Base-by-base conservation (phyloP, 1,284 basidiomycete genomes). In the Marasmius tenuissimus region DNA sequence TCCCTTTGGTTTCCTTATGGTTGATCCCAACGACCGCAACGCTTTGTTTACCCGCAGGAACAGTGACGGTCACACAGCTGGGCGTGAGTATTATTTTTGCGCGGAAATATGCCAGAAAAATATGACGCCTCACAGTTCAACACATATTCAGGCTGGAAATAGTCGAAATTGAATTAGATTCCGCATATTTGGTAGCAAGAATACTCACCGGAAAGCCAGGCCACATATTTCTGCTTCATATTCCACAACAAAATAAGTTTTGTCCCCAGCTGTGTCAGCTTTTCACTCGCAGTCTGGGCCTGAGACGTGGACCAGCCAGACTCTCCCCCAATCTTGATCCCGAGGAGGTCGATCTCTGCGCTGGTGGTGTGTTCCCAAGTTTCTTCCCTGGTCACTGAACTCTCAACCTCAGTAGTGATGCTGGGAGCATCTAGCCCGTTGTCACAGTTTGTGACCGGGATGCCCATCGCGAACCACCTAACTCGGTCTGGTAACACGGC, bases 261-360 rank as follows among this genome's bases (percentile, higher is more conserved):
- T n/a, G n/a, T n/a, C n/a, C n/a, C n/a, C n/a, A n/a, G n/a, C n/a
- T n/a, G n/a, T n/a, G n/a, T n/a, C n/a, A n/a, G n/a, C n/a, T n/a
- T n/a, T 37, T 55, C 34, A 37, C 53, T 4, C n/a, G 37, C 53
- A 4, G 38, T 55, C n/a, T 38, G 22, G 10, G 53, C 37, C 16
- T 38, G 9, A 4, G 53, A 14, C 35, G 12, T 33, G n/a, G 10
- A 6, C 54, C 54, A 56, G 20, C 54, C 37, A 8, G 38, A 14
- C 20, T 56, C 54, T 10, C 53, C 53, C 7, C 53, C 53, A 27
- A 55, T 55, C 18, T 55, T 55, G 53, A 55, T 55, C 4, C 53
- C 53, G 18, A 55, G 9, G 38, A 56, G 37, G 54, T 42, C 20
- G 38, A 56, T 56, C 54, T 12, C 9, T 20, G 38, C 54, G 7